These are phyloP conservation scores for Coemansia interrupta DNA, from an alignment of 192 early-diverging fungal species.

Conservation along the genomic window DNA sequence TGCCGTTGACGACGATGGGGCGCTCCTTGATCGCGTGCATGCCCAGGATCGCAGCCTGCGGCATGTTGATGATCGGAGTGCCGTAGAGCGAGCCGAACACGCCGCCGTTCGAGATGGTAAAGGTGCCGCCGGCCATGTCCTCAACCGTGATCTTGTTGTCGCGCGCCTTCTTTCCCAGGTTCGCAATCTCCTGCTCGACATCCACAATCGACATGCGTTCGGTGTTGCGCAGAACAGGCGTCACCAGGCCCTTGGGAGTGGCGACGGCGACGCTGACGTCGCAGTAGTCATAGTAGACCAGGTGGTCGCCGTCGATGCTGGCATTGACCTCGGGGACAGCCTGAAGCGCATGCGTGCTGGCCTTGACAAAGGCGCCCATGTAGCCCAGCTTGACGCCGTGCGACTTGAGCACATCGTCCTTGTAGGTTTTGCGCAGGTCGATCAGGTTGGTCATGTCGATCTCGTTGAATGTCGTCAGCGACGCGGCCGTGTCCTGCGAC, in stretches of 20 bases:
- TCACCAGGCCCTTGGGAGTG: constrained; percentile 98
- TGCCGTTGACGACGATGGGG: constrained; percentile 88
- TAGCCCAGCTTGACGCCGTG: constrained; percentile 96
- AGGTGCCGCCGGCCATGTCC: constrained; percentile 97
- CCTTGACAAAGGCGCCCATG: constrained; percentile 98
- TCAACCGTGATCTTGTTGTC: constrained; percentile 96
- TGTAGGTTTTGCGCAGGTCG: constrained; percentile 86
- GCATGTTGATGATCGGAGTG: constrained; percentile 98
- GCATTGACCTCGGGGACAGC: constrained; percentile 93
- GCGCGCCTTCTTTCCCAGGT: constrained; percentile 82
- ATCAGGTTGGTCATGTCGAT: constrained; percentile 97
- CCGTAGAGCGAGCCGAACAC: constrained; percentile 96
- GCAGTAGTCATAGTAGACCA: constrained; percentile 92
- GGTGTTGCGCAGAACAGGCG: constrained; percentile 90
- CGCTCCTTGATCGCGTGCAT: constrained; percentile 99
- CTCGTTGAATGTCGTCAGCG: constrained; percentile 99
- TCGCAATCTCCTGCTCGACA: constrained; percentile 87
- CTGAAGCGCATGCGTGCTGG: constrained; percentile 77
- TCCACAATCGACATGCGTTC: constrained; percentile 84
- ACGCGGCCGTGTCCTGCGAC: constrained; percentile 93
- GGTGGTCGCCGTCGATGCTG: constrained; percentile 85
- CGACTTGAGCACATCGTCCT: constrained; percentile 90
- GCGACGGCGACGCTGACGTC: constrained; percentile 96
- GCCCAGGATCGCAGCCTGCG: constrained; percentile 94
- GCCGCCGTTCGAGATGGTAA: constrained; percentile 99